These are phyloP conservation scores for Phaeosphaeriaceae sp. DNA, from an alignment of 2,329 filamentous ascomycete genomes.

Conservation along the genomic window DNA sequence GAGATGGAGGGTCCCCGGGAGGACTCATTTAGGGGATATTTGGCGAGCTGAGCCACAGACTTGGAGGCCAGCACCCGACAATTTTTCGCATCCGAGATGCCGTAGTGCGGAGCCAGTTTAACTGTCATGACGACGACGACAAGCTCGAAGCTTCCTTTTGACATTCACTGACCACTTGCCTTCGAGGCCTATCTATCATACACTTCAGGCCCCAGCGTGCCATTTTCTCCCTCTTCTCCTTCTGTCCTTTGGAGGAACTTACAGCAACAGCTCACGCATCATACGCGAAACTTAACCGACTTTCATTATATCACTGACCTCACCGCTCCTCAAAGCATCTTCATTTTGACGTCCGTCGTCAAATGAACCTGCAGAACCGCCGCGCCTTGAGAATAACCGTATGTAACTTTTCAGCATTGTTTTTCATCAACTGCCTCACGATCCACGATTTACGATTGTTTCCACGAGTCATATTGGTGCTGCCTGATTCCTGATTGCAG, in stretches of 20 bases:
- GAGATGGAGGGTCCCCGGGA: conserved; percentile 19
- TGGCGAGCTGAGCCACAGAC: conserved; percentile 8
- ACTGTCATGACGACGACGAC: conserved; percentile 35
- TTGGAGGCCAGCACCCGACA: conserved; percentile 9
- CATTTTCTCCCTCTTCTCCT: conserved; percentile 19
- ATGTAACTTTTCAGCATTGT: conserved; percentile 49
- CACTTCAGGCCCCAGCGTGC: conserved; percentile 35
- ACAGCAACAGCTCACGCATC: conserved; percentile 16
- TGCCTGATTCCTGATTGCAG: conserved; percentile 28
- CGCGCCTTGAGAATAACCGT: conserved; percentile 68
- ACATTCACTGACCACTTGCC: conserved; percentile 36
- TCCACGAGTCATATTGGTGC: conserved; percentile 22
- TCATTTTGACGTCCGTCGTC: conserved; percentile 87
- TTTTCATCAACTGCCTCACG: conserved; percentile 2
- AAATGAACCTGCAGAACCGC: conserved; percentile 95
- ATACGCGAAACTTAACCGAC: conserved; percentile 16
- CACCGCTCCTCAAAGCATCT: conserved; percentile 70
- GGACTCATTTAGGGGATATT: conserved; percentile 17
- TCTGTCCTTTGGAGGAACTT: conserved; percentile 12
- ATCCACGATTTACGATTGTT: conserved; percentile 6
- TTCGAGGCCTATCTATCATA: conserved; percentile 27
- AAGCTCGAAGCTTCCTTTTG: conserved; percentile 37
- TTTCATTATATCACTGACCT: conserved; percentile 20
- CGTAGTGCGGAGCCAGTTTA: conserved; percentile 12
- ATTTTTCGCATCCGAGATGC: conserved; percentile 21